Base-by-base conservation (phyloP, 163 green algal genomes). In the Scenedesmus sp. region DNA sequence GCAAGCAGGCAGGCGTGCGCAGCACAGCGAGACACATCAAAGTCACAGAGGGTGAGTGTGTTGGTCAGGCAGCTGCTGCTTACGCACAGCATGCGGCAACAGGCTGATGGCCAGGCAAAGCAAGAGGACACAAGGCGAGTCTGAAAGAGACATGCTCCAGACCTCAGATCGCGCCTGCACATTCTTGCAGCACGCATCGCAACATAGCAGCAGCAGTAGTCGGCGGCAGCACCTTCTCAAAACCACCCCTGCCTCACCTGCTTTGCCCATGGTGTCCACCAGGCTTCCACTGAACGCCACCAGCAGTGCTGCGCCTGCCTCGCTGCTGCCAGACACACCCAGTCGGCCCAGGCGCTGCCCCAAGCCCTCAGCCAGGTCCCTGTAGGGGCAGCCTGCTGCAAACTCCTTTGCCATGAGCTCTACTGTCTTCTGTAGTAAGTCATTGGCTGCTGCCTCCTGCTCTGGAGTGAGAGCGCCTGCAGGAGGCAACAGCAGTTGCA, bases 381-480 rank as follows among this genome's bases (percentile, higher is more conserved):
- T 76, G 56, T 91, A 93, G 0, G 55, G 70, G 73, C 84, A 86
- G 57, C 84, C 76, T n/a, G 84, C 90, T 2, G 34, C 18, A 34
- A 84, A 90, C 84, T 93, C 90, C 55, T 86, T 86, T 4, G 66
- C 55, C 90, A 93, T 90, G 9, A 93, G 56, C 54, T 59, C 56
- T 1, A 93, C 59, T 26, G 74, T 82, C 59, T 64, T 90, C 18
- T 87, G 62, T 9, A 93, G 84, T 57, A 93, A 34, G 12, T 90
- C 90, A 1, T 57, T 18, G 0, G 66, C 81, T 8, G 81, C 67
- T 18, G 23, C 59, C n/a, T 70, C 56, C 23, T 88, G 64, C 64
- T 77, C 82, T n/a, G 10, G 81, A 3, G 46, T 60, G 34, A 70
- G 34, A 9, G 62, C 7, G 60, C 60, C 79, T 83, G 88, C 54